These are phyloP conservation scores for Lecanicillium sp. DNA, from an alignment of 2,329 filamentous ascomycete genomes.

Conservation along the genomic window DNA sequence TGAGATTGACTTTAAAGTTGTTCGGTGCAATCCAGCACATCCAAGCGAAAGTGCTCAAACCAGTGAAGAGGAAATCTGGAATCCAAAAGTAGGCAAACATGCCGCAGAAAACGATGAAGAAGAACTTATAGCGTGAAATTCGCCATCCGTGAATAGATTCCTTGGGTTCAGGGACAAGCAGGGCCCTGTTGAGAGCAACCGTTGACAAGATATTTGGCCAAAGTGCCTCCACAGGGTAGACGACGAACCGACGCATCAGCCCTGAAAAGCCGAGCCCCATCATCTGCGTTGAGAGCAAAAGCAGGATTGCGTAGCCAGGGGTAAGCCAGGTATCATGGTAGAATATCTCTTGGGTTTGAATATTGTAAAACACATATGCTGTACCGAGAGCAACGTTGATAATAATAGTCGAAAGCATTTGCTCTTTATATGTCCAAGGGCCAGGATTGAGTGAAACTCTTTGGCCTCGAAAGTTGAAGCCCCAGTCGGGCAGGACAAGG, in stretches of 20 bases:
- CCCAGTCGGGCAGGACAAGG: not conserved
- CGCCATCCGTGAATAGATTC: constrained; percentile 35
- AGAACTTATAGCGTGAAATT: constrained; percentile 35
- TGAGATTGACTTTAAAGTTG: constrained; percentile 30
- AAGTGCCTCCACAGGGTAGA: not conserved
- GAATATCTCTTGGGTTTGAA: constrained; percentile 26
- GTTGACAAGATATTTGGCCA: constrained; percentile 23
- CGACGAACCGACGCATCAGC: constrained; percentile 26
- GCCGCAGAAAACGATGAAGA: constrained; percentile 28
- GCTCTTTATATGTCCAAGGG: constrained; percentile 34
- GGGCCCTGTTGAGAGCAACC: not conserved
- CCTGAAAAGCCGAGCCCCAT: constrained; percentile 28
- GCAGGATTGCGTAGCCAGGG: constrained; percentile 26
- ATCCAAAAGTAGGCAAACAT: constrained; percentile 42
- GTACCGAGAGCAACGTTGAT: constrained; percentile 31
- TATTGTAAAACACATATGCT: constrained; percentile 29
- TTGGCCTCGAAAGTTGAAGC: constrained; percentile 5
- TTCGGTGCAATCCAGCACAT: constrained; percentile 40
- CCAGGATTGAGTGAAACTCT: constrained; percentile 31
- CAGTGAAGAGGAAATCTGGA: constrained; percentile 36
- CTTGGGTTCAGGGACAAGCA: constrained; percentile 26
- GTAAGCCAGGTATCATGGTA: constrained; percentile 12
- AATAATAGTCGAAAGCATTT: constrained; percentile 33
- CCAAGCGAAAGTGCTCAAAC: constrained; percentile 38
- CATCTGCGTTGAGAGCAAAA: constrained; percentile 26